Evolutionary conservation across 1,139 yeast species (phyloP).

Genomic region (Pichia sp.): DNA sequence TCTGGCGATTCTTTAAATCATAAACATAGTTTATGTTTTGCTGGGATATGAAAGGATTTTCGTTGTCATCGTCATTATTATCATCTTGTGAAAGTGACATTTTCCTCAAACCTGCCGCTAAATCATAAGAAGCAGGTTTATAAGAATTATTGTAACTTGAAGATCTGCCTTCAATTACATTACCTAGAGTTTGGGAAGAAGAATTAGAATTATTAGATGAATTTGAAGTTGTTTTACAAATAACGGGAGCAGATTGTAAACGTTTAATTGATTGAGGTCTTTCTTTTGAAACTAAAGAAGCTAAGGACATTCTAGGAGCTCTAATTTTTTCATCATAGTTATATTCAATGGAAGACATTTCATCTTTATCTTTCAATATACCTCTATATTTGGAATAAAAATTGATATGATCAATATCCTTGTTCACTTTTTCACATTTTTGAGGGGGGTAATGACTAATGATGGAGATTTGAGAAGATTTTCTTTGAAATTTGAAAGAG

Average conservation of each 20-base stretch:
- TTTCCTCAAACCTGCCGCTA: constrained; percentile 22
- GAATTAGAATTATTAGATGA: constrained; percentile 4
- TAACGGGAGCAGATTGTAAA: constrained; percentile 15
- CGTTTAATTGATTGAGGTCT: constrained; percentile 4
- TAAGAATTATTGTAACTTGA: constrained; percentile 13
- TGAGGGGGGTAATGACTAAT: constrained; percentile 26
- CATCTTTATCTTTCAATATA: constrained; percentile 24
- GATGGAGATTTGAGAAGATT: constrained; percentile 24
- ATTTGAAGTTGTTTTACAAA: constrained; percentile 7
- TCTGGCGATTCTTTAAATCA: neutral
- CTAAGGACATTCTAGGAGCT: constrained; percentile 28
- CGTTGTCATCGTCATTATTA: neutral
- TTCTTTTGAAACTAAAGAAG: constrained; percentile 15
- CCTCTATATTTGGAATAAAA: constrained; percentile 26
- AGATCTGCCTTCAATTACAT: constrained; percentile 4
- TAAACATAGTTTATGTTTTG: constrained; percentile 1
- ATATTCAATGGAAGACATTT: constrained; percentile 23
- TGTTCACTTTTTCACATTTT: constrained; percentile 21
- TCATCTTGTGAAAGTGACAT: constrained; percentile 13
- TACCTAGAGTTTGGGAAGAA: constrained; percentile 16
- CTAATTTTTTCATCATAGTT: constrained; percentile 29
- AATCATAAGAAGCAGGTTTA: constrained; percentile 26
- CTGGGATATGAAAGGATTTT: neutral
- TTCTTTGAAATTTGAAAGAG: constrained; percentile 10
- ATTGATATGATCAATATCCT: constrained; percentile 25